Conservation (phyloP, 257 asterid species). For the Capsicum chinense region DNA sequence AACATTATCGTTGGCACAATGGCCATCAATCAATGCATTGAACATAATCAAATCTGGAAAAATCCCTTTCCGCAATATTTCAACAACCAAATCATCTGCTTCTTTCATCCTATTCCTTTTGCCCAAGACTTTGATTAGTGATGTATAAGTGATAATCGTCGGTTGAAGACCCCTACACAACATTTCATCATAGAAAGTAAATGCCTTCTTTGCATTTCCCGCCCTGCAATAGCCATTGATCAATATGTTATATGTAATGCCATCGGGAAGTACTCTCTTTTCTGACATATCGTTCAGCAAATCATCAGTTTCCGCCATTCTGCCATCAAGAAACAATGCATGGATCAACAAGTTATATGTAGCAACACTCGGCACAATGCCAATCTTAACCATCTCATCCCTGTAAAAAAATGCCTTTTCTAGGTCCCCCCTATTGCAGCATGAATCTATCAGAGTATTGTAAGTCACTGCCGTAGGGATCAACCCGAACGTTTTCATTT, state of each 20-base stretch:
- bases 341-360: conserved; percentile 62
- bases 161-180: conserved; percentile 52
- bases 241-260: conserved; percentile 54
- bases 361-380: conserved; percentile 48
- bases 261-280: conserved; percentile 50
- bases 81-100: conserved; percentile 53
- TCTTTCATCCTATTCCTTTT: conserved; percentile 54
- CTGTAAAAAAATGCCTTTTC: conserved; percentile 51
- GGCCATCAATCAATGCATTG: conserved; percentile 60
- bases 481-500: conserved; percentile 54
- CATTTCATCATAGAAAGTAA: conserved; percentile 57
- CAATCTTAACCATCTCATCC: conserved; percentile 59
- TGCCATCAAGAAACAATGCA: conserved; percentile 48
- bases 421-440: conserved; percentile 52
- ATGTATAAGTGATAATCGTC: conserved; percentile 51
- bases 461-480: conserved; percentile 54
- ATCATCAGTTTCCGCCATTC: conserved; percentile 41
- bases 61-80: conserved; percentile 45
- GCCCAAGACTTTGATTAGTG: conserved; percentile 55
- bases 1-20: conserved; percentile 49
- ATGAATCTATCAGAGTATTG: conserved; percentile 56
- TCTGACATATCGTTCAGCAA: conserved; percentile 53
- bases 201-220: conserved; percentile 50
- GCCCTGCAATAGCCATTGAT: conserved; percentile 53
- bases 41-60: conserved; percentile 61